phyloP scores from a whole-genome alignment of 768 basidiomycete genomes.

The Trametes coccinea region DNA sequence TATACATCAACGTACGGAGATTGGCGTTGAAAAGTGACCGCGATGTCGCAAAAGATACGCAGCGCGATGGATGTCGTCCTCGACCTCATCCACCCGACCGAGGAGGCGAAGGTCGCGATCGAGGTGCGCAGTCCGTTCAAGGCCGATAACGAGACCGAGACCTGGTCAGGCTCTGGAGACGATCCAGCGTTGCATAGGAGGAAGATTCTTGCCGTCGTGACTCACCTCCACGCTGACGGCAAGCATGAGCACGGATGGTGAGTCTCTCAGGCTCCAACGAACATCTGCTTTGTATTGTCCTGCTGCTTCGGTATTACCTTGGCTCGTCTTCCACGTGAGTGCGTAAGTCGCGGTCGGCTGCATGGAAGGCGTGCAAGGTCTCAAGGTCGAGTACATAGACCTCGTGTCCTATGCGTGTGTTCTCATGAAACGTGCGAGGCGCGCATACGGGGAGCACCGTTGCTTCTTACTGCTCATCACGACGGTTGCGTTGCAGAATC shows the following conservation, averaged over 20 bases:
- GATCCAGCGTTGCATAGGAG: background rate
- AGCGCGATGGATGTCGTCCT: conserved; percentile 16
- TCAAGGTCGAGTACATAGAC: background rate
- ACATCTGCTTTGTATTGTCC: background rate
- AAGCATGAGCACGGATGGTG: conserved; percentile 39
- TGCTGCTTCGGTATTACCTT: conserved; percentile 4
- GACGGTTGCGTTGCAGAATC: too few relatives aligned
- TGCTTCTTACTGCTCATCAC: background rate
- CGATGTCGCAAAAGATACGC: background rate
- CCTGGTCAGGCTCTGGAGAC: conserved; percentile 11
- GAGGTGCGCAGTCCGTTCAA: conserved; percentile 32
- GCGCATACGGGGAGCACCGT: background rate
- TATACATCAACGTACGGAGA: background rate
- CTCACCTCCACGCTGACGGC: conserved; percentile 39
- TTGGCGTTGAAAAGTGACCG: background rate
- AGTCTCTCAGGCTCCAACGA: conserved; percentile 4
- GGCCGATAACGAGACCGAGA: conserved; percentile 7
- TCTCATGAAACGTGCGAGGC: background rate
- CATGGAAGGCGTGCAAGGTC: background rate
- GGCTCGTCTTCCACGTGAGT: background rate
- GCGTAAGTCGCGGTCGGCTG: background rate
- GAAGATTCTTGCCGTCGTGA: conserved; percentile 29
- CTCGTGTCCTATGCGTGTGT: background rate
- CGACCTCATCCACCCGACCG: conserved; percentile 40
- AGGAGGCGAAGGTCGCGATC: conserved; percentile 46